Conservation (phyloP, 2,329 filamentous ascomycete species). For the Ceratocystis destructans region DNA sequence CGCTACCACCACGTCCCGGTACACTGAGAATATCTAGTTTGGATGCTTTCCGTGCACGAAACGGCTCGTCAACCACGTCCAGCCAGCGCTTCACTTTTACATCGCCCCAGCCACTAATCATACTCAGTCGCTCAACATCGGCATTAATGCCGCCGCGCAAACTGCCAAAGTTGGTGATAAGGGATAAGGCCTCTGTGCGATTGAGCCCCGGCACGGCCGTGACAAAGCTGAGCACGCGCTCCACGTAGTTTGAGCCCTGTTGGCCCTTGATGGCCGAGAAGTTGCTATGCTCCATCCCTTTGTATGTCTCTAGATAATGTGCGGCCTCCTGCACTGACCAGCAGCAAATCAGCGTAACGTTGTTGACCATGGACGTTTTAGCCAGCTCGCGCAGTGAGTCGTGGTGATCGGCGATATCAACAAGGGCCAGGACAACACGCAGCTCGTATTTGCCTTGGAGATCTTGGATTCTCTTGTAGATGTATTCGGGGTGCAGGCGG, state of each 20-base stretch:
- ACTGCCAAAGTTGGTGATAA: slow-evolving; percentile 87
- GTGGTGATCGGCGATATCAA: slow-evolving; percentile 91
- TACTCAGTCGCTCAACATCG: slow-evolving; percentile 65
- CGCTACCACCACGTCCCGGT: not conserved
- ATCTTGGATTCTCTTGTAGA: slow-evolving; percentile 80
- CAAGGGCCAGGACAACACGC: slow-evolving; percentile 75
- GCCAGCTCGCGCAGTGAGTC: slow-evolving; percentile 77
- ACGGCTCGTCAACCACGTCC: slow-evolving; percentile 68
- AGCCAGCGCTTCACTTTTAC: slow-evolving; percentile 87
- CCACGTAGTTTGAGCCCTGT: slow-evolving; percentile 70
- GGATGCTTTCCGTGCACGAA: slow-evolving; percentile 59
- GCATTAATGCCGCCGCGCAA: slow-evolving; percentile 78
- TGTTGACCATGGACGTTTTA: slow-evolving; percentile 85
- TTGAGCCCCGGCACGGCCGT: slow-evolving; percentile 83
- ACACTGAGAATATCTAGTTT: slow-evolving; percentile 28
- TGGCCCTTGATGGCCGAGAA: slow-evolving; percentile 74
- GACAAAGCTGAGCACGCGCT: slow-evolving; percentile 81
- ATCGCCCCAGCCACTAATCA: slow-evolving; percentile 87
- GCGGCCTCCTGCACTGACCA: slow-evolving; percentile 92
- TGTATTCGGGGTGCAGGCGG: slow-evolving; percentile 91
- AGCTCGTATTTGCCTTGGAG: slow-evolving; percentile 77
- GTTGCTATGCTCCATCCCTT: slow-evolving; percentile 75
- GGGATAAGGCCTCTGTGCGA: slow-evolving; percentile 80
- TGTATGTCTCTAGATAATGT: slow-evolving; percentile 87
- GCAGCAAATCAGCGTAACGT: slow-evolving; percentile 79